These are phyloP conservation scores for Diaporthe caulivora DNA, from an alignment of 2,329 filamentous ascomycete genomes.

Conservation along the genomic window DNA sequence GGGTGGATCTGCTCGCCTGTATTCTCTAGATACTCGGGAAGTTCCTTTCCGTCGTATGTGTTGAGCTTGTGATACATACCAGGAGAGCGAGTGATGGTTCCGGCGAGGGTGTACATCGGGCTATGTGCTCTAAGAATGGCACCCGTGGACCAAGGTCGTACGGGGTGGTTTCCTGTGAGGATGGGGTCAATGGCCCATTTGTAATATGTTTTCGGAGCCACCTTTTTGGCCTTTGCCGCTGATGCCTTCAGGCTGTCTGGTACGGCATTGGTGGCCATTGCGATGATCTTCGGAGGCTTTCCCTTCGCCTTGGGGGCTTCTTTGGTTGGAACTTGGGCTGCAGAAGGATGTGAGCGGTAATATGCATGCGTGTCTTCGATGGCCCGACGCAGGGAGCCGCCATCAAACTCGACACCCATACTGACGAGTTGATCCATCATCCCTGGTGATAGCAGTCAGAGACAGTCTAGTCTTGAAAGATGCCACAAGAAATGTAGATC, in stretches of 20 bases:
- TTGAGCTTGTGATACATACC: constrained; percentile 62
- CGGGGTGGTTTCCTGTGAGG: constrained; percentile 59
- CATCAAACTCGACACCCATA: constrained; percentile 63
- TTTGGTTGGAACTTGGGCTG: constrained; percentile 36
- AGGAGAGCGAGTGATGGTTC: constrained; percentile 58
- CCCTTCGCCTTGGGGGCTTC: constrained; percentile 35
- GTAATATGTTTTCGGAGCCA: constrained; percentile 17
- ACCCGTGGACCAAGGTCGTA: constrained; percentile 63
- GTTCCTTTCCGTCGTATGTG: constrained; percentile 52
- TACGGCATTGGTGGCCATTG: constrained; percentile 24
- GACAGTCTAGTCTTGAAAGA: not conserved
- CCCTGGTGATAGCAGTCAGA: constrained; percentile 50
- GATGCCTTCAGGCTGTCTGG: constrained; percentile 32
- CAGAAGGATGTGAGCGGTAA: constrained; percentile 41
- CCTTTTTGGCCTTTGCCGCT: constrained; percentile 17
- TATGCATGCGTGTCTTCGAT: constrained; percentile 48
- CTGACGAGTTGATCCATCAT: constrained; percentile 69
- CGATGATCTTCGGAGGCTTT: constrained; percentile 21
- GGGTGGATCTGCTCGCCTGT: constrained; percentile 69
- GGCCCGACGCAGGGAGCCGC: constrained; percentile 55
- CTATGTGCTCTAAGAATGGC: constrained; percentile 55
- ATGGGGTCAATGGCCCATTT: constrained; percentile 63
- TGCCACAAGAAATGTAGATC: constrained; percentile 45
- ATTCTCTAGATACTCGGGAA: constrained; percentile 57
- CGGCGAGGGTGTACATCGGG: constrained; percentile 58